These are phyloP conservation scores for Echites panduratus DNA, from an alignment of 257 asterid species.

Conservation along the genomic window DNA sequence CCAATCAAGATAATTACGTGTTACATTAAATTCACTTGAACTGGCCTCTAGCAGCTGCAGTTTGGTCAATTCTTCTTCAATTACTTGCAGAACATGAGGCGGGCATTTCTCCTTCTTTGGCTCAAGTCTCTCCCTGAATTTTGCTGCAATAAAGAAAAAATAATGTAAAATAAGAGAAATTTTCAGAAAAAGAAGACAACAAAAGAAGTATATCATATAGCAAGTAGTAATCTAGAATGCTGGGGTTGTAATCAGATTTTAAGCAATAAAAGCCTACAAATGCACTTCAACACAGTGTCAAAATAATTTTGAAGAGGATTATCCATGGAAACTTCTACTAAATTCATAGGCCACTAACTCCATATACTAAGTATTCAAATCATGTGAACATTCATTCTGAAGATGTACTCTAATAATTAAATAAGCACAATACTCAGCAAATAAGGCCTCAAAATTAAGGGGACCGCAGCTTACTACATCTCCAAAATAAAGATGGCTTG, in stretches of 20 bases:
- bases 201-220: neutral
- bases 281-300: neutral
- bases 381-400: neutral
- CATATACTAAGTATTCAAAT: neutral
- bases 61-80: conserved; percentile 92
- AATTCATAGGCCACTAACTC: neutral
- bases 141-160: conserved; percentile 41
- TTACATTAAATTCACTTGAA: conserved; percentile 97
- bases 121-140: conserved; percentile 89
- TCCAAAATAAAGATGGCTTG: neutral
- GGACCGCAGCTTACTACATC: neutral
- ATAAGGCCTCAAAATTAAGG: neutral
- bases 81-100: conserved; percentile 89
- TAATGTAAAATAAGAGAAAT: neutral
- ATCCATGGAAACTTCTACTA: neutral
- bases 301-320: neutral
- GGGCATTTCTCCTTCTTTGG: conserved; percentile 92
- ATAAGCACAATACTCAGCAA: neutral
- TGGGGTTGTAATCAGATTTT: neutral
- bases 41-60: conserved; percentile 93
- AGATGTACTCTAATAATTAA: neutral
- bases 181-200: neutral
- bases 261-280: neutral
- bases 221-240: neutral
- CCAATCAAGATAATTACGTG: conserved; percentile 99